Evolutionary conservation across 2,329 filamentous ascomycete genomes (phyloP).

Genomic region (Aspergillus sp.): DNA sequence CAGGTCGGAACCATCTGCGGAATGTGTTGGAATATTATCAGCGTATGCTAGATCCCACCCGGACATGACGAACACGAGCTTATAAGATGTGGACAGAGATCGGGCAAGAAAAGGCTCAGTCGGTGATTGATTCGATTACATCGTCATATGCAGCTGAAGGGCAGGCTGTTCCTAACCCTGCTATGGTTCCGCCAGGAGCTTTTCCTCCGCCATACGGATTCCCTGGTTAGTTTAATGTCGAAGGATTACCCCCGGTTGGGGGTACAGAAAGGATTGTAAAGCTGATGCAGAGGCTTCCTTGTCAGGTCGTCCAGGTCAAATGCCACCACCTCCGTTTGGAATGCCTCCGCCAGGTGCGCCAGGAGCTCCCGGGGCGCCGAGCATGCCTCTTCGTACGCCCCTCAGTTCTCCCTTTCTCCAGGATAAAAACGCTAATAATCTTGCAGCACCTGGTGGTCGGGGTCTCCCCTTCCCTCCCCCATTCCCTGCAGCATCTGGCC

Average conservation of each 20-base stretch:
- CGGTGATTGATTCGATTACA: conserved; percentile 96
- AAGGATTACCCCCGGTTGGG: neutral
- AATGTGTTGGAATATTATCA: conserved; percentile 99
- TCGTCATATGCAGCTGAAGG: conserved; percentile 91
- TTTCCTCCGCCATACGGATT: conserved; percentile 54
- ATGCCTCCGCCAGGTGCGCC: conserved; percentile 38
- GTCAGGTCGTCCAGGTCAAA: conserved; percentile 29
- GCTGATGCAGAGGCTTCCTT: neutral
- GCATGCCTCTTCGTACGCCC: conserved; percentile 48
- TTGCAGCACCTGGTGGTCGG: conserved; percentile 47
- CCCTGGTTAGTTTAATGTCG: conserved; percentile 42
- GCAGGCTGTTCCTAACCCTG: conserved; percentile 75
- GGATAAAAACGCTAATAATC: conserved; percentile 7
- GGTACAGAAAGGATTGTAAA: neutral
- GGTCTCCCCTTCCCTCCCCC: conserved; percentile 48
- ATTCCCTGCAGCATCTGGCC: conserved; percentile 24
- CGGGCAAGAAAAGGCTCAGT: conserved; percentile 96
- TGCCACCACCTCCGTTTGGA: conserved; percentile 53
- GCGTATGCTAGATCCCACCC: conserved; percentile 45
- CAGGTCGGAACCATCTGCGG: conserved; percentile 87
- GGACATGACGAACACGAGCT: neutral
- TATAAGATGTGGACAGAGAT: conserved; percentile 58
- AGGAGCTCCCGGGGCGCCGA: conserved; percentile 23
- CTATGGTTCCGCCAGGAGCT: conserved; percentile 56
- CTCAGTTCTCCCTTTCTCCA: neutral